phyloP scores from a whole-genome alignment of 345 rosid genomes.

The Hibiscus tridactylites region DNA sequence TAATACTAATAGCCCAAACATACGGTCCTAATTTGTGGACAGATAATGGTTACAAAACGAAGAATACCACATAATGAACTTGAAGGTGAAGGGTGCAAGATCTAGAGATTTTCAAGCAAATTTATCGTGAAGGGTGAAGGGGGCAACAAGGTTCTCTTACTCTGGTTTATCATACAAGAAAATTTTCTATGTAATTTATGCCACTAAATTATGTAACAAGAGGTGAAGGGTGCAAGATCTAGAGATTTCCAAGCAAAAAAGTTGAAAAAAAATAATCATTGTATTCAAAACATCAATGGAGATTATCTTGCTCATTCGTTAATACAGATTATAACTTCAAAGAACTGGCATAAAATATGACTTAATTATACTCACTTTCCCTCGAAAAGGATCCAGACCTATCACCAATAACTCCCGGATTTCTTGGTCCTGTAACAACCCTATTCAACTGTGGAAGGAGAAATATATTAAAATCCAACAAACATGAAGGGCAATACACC shows the following conservation, averaged over 20 bases:
- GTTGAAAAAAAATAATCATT: background rate
- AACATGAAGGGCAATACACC: background rate
- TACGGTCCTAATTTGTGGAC: background rate
- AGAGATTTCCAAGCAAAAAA: background rate
- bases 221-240: background rate
- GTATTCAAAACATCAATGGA: background rate
- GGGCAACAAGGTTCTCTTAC: background rate
- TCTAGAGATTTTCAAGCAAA: no score
- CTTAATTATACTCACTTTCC: conserved; percentile 69
- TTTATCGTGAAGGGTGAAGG: no score
- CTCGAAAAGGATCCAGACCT: conserved; percentile 93
- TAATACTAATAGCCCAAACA: background rate
- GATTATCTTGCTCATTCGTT: background rate
- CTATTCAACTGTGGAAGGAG: conserved; percentile 61
- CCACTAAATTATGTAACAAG: background rate
- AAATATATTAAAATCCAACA: background rate
- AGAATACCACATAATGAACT: background rate
- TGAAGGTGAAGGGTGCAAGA: no score
- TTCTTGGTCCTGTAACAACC: conserved; percentile 84
- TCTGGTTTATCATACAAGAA: background rate
- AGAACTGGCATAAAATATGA: background rate
- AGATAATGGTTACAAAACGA: background rate
- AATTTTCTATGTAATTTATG: background rate
- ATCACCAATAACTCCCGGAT: conserved; percentile 92
- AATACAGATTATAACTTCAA: background rate